phyloP scores from a whole-genome alignment of 768 basidiomycete species.

The Podaxis sp. region DNA sequence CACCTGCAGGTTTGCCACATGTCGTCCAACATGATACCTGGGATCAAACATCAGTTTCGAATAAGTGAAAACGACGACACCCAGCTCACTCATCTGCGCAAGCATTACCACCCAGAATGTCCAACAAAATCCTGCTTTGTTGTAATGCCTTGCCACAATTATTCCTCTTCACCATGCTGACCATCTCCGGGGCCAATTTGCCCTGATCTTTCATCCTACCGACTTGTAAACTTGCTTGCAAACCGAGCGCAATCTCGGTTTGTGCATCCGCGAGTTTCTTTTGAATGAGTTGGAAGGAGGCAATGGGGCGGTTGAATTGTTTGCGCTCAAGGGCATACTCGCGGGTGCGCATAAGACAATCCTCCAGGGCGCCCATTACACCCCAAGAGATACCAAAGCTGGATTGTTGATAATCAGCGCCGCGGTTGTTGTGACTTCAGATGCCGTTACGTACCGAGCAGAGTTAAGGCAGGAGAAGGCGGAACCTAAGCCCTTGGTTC shows the following conservation, averaged over 20 bases:
- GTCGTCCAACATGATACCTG: constrained; percentile 91
- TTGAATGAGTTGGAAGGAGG: constrained; percentile 95
- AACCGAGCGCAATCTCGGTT: constrained; percentile 76
- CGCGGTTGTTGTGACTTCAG: constrained; percentile 1
- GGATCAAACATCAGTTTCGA: background rate
- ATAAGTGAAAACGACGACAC: background rate
- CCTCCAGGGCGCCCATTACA: constrained; percentile 92
- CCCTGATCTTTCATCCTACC: constrained; percentile 84
- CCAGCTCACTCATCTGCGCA: constrained; percentile 82
- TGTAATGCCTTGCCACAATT: constrained; percentile 92
- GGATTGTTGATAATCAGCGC: constrained; percentile 1
- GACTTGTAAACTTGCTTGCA: constrained; percentile 71
- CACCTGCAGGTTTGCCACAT: constrained; percentile 94
- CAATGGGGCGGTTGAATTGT: constrained; percentile 87
- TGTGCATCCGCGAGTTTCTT: constrained; percentile 96
- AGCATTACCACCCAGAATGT: constrained; percentile 93
- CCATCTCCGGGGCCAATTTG: constrained; percentile 80
- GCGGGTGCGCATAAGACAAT: constrained; percentile 75
- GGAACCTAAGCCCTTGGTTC: constrained; percentile 70
- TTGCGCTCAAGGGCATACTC: constrained; percentile 84
- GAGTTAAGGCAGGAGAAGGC: constrained; percentile 93
- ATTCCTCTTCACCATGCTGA: constrained; percentile 92
- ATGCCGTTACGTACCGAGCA: constrained; percentile 48
- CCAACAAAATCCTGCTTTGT: constrained; percentile 76
- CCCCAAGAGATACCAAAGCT: constrained; percentile 93